Evolutionary conservation across 2,329 filamentous ascomycete species (phyloP), one percentile per base, ranked within the genome.

Genomic region (Pseudogymnoascus sp.): DNA sequence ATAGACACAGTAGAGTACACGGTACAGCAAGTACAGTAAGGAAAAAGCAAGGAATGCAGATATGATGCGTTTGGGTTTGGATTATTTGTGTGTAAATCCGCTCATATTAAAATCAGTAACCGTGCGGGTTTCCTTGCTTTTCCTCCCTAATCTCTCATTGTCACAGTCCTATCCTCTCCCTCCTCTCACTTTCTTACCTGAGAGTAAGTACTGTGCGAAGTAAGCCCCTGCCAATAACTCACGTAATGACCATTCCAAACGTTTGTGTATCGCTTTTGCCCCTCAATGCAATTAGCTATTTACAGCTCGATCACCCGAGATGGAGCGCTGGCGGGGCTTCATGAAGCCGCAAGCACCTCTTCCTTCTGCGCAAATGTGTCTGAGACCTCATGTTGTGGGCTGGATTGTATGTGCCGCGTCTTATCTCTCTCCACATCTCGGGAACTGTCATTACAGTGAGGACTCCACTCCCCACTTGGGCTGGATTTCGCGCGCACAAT

Each of bases 401-500:
- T 26, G 47, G 47, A 54, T 33, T 47, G 15, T 15, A 54, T 10
- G 31, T 54, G 47, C 47, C 47, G 47, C 47, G 26, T 54, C 47
- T 54, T 54, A 54, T 54, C 47, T 54, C 47, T 54, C 47, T 54
- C 47, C 47, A 54, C 47, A 54, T 54, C 47, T 33, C 47, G 47
- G 47, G 47, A 54, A 54, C 47, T 54, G 47, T 54, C 47, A 54
- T 54, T 50, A 50, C 26, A 50, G 26, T 11, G 44, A 50, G 11
- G 10, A 50, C 44, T 50, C 44, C 44, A 50, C 44, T 31, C 26
- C 47, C 47, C 47, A 54, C 47, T 33, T 54, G 29, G 47, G 44
- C 26, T 31, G n/a, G 44, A n/a, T 41, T 41, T 41, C 11, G 11
- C 21, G 21, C 40, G 47, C 47, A 33, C 47, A 33, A 54, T 35